Conservation (phyloP, 1,139 yeast genomes). For the Zygoascus meyerae region DNA sequence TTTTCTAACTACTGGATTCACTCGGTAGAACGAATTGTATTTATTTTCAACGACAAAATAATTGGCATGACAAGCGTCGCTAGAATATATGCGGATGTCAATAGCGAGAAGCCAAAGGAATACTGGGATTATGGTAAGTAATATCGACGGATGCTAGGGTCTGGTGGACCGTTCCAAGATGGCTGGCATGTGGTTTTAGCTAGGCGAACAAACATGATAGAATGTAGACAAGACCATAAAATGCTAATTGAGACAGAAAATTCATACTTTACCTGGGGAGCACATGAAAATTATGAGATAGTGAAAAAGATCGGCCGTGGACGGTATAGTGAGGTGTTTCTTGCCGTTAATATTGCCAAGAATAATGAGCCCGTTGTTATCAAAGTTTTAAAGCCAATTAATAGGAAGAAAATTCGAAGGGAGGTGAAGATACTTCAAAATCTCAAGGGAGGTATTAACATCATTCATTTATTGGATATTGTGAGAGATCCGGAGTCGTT, state of each 20-base stretch:
- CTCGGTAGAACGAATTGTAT: too few relatives aligned
- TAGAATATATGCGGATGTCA: constrained; percentile 75
- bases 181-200: not conserved
- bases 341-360: constrained; percentile 47
- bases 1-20: too few relatives aligned
- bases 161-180: not conserved
- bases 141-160: not conserved
- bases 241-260: constrained; percentile 26
- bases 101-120: constrained; percentile 61
- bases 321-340: constrained; percentile 88
- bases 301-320: constrained; percentile 87
- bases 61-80: constrained; percentile 27
- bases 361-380: constrained; percentile 47
- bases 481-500: constrained; percentile 81
- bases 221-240: not conserved
- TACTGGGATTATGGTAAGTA: constrained; percentile 74
- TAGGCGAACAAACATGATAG: not conserved
- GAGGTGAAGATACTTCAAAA: constrained; percentile 86
- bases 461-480: constrained; percentile 67
- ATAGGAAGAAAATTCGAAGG: constrained; percentile 84
- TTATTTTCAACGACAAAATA: constrained; percentile 37
- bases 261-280: constrained; percentile 44
- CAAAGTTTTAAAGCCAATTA: constrained; percentile 89
- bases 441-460: constrained; percentile 72
- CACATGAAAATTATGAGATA: constrained; percentile 72